These are phyloP conservation scores for Albugo candida DNA, from an alignment of 352 stramenopile genomes.

Conservation along the genomic window DNA sequence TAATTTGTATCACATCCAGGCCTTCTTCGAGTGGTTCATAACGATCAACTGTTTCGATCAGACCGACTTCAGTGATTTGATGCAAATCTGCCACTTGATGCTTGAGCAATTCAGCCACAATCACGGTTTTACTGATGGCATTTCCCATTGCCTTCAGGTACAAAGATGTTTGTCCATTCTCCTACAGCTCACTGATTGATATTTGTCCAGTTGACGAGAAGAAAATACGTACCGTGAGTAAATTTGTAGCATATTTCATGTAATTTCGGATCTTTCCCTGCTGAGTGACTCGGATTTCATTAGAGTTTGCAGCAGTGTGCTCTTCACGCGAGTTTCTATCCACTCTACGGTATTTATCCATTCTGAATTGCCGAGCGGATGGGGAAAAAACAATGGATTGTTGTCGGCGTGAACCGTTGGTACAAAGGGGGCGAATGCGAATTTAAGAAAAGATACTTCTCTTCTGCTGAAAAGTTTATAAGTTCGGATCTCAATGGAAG, in stretches of 20 bases:
- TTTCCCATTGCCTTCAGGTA: conserved; percentile 70
- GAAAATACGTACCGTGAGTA: conserved; percentile 27
- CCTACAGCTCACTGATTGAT: conserved; percentile 14
- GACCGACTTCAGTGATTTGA: conserved; percentile 60
- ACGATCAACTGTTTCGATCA: conserved; percentile 58
- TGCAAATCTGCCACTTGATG: conserved; percentile 48
- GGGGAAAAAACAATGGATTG: too few relatives aligned
- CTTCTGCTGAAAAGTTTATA: too few relatives aligned
- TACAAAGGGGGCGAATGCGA: too few relatives aligned
- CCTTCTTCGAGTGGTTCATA: conserved; percentile 76
- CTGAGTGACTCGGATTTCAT: conserved; percentile 73
- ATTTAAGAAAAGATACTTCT: too few relatives aligned
- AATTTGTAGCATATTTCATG: conserved; percentile 55
- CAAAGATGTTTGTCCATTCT: conserved; percentile 37
- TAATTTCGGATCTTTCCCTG: conserved; percentile 64
- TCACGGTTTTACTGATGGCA: conserved; percentile 72
- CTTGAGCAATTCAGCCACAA: conserved; percentile 69
- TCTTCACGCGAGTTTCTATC: conserved; percentile 36
- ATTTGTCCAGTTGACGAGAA: not conserved
- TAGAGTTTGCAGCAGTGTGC: conserved; percentile 19
- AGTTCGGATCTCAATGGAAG: too few relatives aligned
- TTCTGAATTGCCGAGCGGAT: conserved; percentile 6
- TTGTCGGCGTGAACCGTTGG: too few relatives aligned
- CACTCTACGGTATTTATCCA: conserved; percentile 74
- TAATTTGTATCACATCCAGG: conserved; percentile 55